Base-by-base conservation (phyloP, 257 asterid genomes). In the Solanum megistacrolobum region DNA sequence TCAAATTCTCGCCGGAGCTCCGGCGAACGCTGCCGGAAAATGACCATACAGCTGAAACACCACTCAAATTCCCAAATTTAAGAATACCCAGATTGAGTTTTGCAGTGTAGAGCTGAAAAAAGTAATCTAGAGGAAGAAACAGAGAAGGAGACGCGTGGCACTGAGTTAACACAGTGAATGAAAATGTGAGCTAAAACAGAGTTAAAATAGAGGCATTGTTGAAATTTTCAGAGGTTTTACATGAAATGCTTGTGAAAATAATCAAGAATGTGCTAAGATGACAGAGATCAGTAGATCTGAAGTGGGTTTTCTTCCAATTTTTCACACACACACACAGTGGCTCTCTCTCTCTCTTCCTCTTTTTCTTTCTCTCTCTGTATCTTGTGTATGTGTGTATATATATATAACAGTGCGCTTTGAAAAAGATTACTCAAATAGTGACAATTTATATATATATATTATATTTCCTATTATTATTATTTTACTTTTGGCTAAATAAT, bases 1-100 rank as follows among this genome's bases (percentile, higher is more conserved):
- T 38, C 21, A 68, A 71, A 18, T 7, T 83, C 87, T 65, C 94
- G 93, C 96, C 95, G 94, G 95, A 93, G 94, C 95, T 94, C 98
- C 99, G 95, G 99, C 96, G 91, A 90, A 83, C 88, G 12, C 88
- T 89, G 76, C 91, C 92, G 91, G 91, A 58, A 90, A 79, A 83
- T 60, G 88, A 88, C 89, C 94, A 93, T 93, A 86, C 90, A 73
- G 20, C 62, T 46, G 86, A 89, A 73, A 82, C 84, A 87, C 71
- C 88, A 72, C 86, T 8, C 35, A 48, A n/a, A 16, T 55, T 25
- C 25, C 74, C 72, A 69, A 78, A 88, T 31, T 58, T 89, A 78
- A 72, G 32, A 86, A 32, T 78, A 36, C 92, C 92, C 90, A 87
- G 86, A 32, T 90, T 85, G 84, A 81, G 48, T 89, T 83, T 74